Conservation (phyloP, 2,329 filamentous ascomycete species). For the Erysiphe pulchra region DNA sequence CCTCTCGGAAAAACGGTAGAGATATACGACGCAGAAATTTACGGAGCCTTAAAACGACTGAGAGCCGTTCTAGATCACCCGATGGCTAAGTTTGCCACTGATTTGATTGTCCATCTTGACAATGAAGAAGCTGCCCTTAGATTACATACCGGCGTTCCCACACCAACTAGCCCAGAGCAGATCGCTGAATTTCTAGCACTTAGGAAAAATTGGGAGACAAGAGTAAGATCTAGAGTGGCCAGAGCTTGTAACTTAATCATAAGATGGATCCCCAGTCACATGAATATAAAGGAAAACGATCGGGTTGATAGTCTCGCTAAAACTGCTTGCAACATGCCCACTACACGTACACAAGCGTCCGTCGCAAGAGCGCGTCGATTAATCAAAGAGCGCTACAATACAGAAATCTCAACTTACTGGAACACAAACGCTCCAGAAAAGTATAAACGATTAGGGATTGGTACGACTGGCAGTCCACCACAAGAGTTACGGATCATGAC, state of each 20-base stretch:
- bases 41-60: background rate
- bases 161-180: background rate
- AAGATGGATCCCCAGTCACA: background rate
- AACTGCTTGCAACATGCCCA: background rate
- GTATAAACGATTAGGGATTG: background rate
- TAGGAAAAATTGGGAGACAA: background rate
- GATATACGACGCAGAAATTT: background rate
- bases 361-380: background rate
- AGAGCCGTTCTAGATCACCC: background rate
- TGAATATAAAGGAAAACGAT: background rate
- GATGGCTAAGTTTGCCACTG: background rate
- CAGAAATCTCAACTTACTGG: background rate
- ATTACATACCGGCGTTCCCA: background rate
- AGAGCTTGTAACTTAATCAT: background rate
- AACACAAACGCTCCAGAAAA: background rate
- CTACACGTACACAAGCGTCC: background rate
- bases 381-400: background rate
- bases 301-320: background rate
- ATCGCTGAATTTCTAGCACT: background rate
- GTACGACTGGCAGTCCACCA: background rate
- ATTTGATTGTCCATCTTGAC: background rate
- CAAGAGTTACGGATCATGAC: background rate
- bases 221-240: background rate
- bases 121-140: background rate
- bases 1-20: background rate